Percentiles rank a stretch among this genome's conserved stretches.
Conservation (phyloP, 1,284 basidiomycete species). For the Cryptococcus depauperatus region DNA sequence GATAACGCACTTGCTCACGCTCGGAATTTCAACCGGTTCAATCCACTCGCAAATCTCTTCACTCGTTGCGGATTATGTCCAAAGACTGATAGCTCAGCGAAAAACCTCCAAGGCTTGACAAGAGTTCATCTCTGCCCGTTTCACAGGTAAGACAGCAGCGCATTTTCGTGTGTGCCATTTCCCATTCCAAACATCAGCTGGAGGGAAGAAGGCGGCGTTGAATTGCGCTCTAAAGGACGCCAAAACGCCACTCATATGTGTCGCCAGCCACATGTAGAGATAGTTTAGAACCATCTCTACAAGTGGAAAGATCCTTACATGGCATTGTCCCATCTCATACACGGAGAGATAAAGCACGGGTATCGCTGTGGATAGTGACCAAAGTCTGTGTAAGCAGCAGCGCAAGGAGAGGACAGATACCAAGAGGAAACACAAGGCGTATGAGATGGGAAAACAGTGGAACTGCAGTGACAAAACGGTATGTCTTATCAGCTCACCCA, state of each 20-base stretch:
- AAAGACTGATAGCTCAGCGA: too few species aligned
- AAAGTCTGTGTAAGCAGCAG: not conserved
- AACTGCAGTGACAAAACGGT: not conserved
- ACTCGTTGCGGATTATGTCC: too few species aligned
- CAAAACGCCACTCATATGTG: not conserved
- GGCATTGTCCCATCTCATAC: not conserved
- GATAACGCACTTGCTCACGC: too few species aligned
- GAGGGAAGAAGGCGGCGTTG: not conserved
- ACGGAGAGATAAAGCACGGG: not conserved
- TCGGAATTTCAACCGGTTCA: too few species aligned
- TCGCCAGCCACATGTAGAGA: too few species aligned
- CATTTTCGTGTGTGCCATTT: conserved; percentile 1
- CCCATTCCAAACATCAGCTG: not conserved
- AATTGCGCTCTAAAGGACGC: conserved; percentile 4
- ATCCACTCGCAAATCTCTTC: too few species aligned
- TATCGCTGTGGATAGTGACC: conserved; percentile 1
- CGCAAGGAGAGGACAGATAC: not conserved
- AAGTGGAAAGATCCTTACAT: not conserved
- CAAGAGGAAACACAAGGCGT: not conserved
- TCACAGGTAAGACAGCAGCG: conserved; percentile 1
- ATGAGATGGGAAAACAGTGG: not conserved
- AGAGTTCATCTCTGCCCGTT: conserved; percentile 1
- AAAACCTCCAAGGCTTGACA: not conserved
- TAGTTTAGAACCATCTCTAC: too few species aligned
- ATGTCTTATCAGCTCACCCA: not conserved